phyloP scores from a whole-genome alignment of 1,139 yeast genomes.

The Debaryomycetaceae sp. region DNA sequence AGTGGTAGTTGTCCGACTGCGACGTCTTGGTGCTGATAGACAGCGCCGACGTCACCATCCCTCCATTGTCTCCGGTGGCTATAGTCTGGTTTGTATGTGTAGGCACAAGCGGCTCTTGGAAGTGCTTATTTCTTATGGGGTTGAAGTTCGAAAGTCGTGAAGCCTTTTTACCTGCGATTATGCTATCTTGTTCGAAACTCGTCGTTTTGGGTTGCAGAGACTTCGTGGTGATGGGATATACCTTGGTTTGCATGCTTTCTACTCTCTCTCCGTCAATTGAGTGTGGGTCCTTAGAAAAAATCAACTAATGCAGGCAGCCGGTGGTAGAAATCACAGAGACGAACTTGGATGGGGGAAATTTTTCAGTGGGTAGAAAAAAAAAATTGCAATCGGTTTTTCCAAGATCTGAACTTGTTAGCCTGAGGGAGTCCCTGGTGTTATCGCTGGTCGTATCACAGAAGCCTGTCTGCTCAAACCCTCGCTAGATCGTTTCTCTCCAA shows the following conservation, averaged over 20 bases:
- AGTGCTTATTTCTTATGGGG: conserved; percentile 11
- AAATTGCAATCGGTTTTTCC: background rate
- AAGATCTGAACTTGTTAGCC: conserved; percentile 1
- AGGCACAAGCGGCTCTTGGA: background rate
- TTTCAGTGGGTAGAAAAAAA: background rate
- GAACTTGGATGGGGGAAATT: no score
- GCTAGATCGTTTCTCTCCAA: no score
- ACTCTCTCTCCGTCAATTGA: background rate
- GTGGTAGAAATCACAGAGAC: no score
- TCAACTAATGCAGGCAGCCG: no score
- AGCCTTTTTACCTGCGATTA: conserved; percentile 7
- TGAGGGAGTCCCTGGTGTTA: background rate
- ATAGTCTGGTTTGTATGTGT: background rate
- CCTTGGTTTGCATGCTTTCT: background rate
- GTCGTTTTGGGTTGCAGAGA: conserved; percentile 4
- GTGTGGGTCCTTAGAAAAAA: background rate
- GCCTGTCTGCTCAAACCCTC: no score
- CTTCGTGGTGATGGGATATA: background rate
- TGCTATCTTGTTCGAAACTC: conserved; percentile 5
- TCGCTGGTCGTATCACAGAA: background rate
- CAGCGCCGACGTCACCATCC: background rate
- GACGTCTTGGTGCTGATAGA: background rate
- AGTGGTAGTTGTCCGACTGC: conserved; percentile 19
- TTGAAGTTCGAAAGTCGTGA: conserved; percentile 15
- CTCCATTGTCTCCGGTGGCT: background rate